These are phyloP conservation scores for Stephanodiscus minutulus DNA, from an alignment of 108 stramenopile species.

Conservation along the genomic window DNA sequence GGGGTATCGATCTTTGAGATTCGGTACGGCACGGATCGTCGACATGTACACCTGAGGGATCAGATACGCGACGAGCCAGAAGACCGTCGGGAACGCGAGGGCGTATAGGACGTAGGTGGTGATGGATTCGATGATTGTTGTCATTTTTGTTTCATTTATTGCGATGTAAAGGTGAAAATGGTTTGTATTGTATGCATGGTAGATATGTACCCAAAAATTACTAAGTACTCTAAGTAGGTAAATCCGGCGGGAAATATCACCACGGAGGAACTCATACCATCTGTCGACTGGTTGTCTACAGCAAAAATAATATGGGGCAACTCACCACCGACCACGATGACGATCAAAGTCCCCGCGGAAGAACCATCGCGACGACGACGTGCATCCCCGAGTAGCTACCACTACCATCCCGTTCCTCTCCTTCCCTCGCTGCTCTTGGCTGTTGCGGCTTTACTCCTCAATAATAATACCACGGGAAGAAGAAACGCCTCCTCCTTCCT, in stretches of 20 bases:
- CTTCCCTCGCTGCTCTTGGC: constrained; percentile 3
- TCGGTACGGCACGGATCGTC: constrained; percentile 70
- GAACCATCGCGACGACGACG: background rate
- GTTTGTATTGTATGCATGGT: too few relatives aligned
- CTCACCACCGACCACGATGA: background rate
- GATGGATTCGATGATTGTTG: constrained; percentile 24
- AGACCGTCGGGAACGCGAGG: constrained; percentile 78
- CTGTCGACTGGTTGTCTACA: too few relatives aligned
- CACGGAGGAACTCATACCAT: too few relatives aligned
- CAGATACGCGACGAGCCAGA: constrained; percentile 79
- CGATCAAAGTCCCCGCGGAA: background rate
- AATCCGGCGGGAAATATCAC: too few relatives aligned
- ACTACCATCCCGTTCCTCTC: background rate
- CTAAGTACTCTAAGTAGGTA: too few relatives aligned
- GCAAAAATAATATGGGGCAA: too few relatives aligned
- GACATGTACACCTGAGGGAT: constrained; percentile 85
- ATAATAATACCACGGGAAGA: background rate
- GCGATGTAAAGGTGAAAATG: too few relatives aligned
- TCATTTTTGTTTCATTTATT: too few relatives aligned
- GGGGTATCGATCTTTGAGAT: constrained; percentile 86
- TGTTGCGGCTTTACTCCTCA: background rate
- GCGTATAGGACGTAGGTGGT: constrained; percentile 26
- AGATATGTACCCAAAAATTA: too few relatives aligned
- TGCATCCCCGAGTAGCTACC: background rate
- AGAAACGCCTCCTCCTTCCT: constrained; percentile 14